A percentile compares a stretch with the other conserved stretches of the same genome.
Evolutionary conservation across 1,284 basidiomycete genomes (phyloP).

Genomic region (Quambalaria eucalypti): DNA sequence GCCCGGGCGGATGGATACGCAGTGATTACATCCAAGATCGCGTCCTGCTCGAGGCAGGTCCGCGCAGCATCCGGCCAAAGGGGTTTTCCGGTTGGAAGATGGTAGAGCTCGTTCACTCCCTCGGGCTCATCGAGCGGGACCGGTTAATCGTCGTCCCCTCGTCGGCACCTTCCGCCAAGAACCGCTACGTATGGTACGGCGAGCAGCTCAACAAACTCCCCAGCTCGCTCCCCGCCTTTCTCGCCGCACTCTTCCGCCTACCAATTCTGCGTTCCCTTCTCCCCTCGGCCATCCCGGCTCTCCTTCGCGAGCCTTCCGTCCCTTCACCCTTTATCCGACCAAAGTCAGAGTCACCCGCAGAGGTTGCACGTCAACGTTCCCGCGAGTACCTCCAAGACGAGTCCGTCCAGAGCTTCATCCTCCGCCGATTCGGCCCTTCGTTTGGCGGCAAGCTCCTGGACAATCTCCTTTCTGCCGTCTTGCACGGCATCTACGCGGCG

Average conservation of each 20-base stretch:
- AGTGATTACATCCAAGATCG: conserved; percentile 54
- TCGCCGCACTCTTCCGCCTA: conserved; percentile 28
- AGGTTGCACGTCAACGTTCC: conserved; percentile 35
- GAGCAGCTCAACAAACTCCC: conserved; percentile 53
- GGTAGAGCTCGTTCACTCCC: conserved; percentile 69
- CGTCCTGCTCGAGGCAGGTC: conserved; percentile 37
- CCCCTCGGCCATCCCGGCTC: conserved; percentile 4
- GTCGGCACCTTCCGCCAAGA: conserved; percentile 61
- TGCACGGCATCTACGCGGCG: conserved; percentile 87
- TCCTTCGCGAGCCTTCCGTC: conserved; percentile 56
- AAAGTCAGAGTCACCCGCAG: conserved; percentile 42
- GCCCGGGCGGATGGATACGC: conserved; percentile 74
- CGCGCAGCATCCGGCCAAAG: conserved; percentile 36
- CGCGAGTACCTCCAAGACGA: conserved; percentile 56
- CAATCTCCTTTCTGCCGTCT: conserved; percentile 57
- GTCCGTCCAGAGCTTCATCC: conserved; percentile 68
- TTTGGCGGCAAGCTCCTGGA: conserved; percentile 64
- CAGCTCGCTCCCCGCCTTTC: conserved; percentile 50
- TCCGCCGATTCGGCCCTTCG: conserved; percentile 63
- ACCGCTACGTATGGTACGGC: conserved; percentile 64
- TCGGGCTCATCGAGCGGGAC: conserved; percentile 55
- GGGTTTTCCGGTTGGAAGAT: conserved; percentile 48
- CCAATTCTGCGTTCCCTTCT: conserved; percentile 28
- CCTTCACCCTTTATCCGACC: conserved; percentile 39
- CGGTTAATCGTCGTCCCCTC: conserved; percentile 60